Base-by-base conservation (phyloP, 2,329 filamentous ascomycete genomes). In the Coniochaeta ligniaria region DNA sequence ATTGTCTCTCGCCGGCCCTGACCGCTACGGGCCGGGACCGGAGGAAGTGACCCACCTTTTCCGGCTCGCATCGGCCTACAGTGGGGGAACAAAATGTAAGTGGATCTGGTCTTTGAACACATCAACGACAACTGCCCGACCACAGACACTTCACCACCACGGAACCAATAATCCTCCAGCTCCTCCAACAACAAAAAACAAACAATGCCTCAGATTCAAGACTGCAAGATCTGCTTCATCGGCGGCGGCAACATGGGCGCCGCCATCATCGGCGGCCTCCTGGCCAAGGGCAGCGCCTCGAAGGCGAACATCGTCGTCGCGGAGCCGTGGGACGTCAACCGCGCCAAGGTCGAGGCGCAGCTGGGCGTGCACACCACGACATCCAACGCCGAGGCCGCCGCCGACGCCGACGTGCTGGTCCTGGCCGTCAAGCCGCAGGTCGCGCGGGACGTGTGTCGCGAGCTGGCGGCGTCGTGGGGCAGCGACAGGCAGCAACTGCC, bases 391-490 rank as follows among this genome's bases (percentile, higher is more conserved):
- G 79, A 80, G 60, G 78, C 78, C 12, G 72, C 75, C 3, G 57
- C 64, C 0, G 73, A 73, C 52, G 78, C 79, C 14, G 76, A 80
- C 61, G 71, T 82, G 6, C 70, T 81, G 61, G 75, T 82, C 65
- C 71, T 82, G 41, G 77, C 79, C 61, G 79, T 82, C 62, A 82
- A 82, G 75, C 79, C 79, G 7, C 79, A 81, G 68, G 77, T 81
- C 55, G 72, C 78, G 59, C 74, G 77, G 73, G 68, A 65, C 22
- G 79, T 80, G 17, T 80, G 78, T 71, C 70, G 74, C 63, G 79
- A 81, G 68, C 73, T 81, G 16, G 76, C 71, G n/a, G 70, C 65
- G 9, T 72, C 74, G 0, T 78, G 75, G 74, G 64, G 70, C 38
- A 1, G 61, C 63, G 6, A 70, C 71, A 36, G 22, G 66, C 4